Evolutionary conservation across 2,329 filamentous ascomycete genomes (phyloP).

Genomic region (Pyrenophora graminea): DNA sequence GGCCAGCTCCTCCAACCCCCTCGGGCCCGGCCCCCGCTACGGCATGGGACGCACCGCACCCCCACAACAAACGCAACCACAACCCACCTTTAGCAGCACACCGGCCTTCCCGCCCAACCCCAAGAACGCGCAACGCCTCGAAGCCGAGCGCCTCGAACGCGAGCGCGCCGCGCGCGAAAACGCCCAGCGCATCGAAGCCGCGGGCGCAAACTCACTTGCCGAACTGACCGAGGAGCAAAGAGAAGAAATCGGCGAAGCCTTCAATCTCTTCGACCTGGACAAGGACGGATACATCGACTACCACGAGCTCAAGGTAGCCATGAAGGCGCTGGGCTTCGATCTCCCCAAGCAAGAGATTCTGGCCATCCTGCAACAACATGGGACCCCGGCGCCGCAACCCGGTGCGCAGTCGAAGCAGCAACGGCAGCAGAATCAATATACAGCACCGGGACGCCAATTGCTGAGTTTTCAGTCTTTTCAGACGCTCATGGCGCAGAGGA

Average conservation of each 20-base stretch:
- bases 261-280: conserved; percentile 94
- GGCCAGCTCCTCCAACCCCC: conserved; percentile 56
- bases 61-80: conserved; percentile 18
- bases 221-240: conserved; percentile 82
- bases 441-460: conserved; percentile 60
- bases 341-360: conserved; percentile 85
- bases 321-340: conserved; percentile 94
- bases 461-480: conserved; percentile 75
- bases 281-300: conserved; percentile 94
- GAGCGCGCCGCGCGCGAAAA: conserved; percentile 47
- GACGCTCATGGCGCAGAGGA: conserved; percentile 74
- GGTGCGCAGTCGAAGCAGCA: conserved; percentile 1
- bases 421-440: conserved; percentile 20
- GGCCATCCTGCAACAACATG: conserved; percentile 77
- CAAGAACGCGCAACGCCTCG: conserved; percentile 48
- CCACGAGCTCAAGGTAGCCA: conserved; percentile 95
- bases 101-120: conserved; percentile 49
- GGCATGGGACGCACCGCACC: conserved; percentile 50
- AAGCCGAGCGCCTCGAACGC: conserved; percentile 48
- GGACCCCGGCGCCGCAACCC: conserved; percentile 42
- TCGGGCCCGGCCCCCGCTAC: conserved; percentile 60
- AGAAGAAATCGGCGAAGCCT: conserved; percentile 95
- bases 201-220: conserved; percentile 55
- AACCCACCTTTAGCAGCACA: conserved; percentile 36
- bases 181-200: conserved; percentile 48